Conservation (phyloP, 2,329 filamentous ascomycete species). For the Ramichloridium luteum region DNA sequence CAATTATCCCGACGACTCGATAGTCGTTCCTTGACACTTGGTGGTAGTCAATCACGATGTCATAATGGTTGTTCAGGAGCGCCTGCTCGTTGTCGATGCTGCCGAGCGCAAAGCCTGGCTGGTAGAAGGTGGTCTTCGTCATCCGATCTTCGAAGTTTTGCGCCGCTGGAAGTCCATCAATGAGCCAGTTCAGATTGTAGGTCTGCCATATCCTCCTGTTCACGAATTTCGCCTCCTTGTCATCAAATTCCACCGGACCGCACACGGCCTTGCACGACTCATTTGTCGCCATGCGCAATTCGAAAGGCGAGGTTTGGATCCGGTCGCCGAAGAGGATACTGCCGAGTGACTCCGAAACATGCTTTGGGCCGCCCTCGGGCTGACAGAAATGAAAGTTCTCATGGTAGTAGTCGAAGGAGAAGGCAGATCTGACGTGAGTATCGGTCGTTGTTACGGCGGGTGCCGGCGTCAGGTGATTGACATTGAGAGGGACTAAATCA, state of each 20-base stretch:
- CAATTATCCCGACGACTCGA: constrained; percentile 82
- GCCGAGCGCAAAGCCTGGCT: constrained; percentile 71
- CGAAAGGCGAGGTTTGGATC: constrained; percentile 91
- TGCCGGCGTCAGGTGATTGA: constrained; percentile 84
- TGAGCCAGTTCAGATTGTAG: constrained; percentile 89
- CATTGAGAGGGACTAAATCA: constrained; percentile 72
- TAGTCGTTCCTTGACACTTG: constrained; percentile 60
- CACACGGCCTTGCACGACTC: constrained; percentile 80
- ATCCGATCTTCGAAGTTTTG: constrained; percentile 67
- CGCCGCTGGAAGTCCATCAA: constrained; percentile 86
- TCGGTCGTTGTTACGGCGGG: constrained; percentile 65
- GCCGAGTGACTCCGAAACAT: constrained; percentile 78
- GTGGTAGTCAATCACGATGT: constrained; percentile 89
- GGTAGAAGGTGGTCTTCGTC: constrained; percentile 72
- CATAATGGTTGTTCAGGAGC: constrained; percentile 84
- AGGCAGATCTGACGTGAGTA: constrained; percentile 74
- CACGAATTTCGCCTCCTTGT: constrained; percentile 61
- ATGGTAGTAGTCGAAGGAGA: constrained; percentile 95
- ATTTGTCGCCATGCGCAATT: constrained; percentile 75
- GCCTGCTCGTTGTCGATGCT: constrained; percentile 43
- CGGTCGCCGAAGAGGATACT: constrained; percentile 96
- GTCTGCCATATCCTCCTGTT: constrained; percentile 71
- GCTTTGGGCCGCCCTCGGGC: constrained; percentile 62
- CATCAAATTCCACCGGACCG: constrained; percentile 50
- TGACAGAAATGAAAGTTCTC: constrained; percentile 77